Base-by-base conservation (phyloP, 2,329 filamentous ascomycete species). In the Colletotrichum scovillei region DNA sequence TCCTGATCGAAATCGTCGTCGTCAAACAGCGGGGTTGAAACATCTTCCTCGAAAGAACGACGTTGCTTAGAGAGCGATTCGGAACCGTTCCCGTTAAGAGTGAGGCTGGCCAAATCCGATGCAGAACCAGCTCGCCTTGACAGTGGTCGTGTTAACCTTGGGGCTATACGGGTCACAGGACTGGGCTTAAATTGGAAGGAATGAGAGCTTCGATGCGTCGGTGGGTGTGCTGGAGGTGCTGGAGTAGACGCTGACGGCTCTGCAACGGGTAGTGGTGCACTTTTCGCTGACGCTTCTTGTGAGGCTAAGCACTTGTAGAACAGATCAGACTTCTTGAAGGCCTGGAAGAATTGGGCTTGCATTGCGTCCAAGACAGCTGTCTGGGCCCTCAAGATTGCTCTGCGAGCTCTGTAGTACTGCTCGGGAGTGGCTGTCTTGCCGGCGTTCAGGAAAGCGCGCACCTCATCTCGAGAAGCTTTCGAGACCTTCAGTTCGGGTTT, bases 271-370 rank as follows among this genome's bases (percentile, higher is more conserved):
- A 62, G 9, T 30, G 63, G 35, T 32, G 63, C 22, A 42, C 58
- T 72, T 38, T 71, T 77, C 67, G 79, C 86, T 1, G 89, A 87
- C 55, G 90, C 88, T 82, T 98, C 95, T 78, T 97, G 94, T 14
- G 96, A 94, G 8, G 96, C 95, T 1, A 99, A 87, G 80, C 95
- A 98, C 81, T 99, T 99, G 86, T 97, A 98, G 81, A 95, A 99
- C 0, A 99, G 83, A 79, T 98, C 97, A 0, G 97, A 98, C 77
- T 92, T 94, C 79, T 95, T 97, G 85, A 99, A 99, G 24, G 90
- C 91, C 22, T 93, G 91, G 75, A 97, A 97, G 79, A 97, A 91
- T 16, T 89, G 90, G 26, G 91, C 90, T 78, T 95, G 92, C 90
- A 99, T 94, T 77, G 94, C 92, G 74, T 97, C 94, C 69, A 98